Base-by-base conservation (phyloP, 2,329 filamentous ascomycete species). In the Ophiostoma angusticollis region DNA sequence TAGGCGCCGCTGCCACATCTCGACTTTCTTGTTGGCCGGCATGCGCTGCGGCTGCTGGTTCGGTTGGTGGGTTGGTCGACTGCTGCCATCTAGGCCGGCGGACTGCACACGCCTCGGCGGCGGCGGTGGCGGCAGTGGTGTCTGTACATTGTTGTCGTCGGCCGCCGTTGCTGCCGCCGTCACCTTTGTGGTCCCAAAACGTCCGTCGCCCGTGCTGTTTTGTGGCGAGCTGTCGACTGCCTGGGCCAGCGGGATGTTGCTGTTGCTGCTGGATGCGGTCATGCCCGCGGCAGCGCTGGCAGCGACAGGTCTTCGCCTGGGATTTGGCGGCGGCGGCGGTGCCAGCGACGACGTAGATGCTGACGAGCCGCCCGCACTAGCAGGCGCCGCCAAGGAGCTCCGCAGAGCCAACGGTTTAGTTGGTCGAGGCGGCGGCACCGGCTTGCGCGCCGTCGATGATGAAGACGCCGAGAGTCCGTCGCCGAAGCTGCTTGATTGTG, bases 1-100 rank as follows among this genome's bases (percentile, higher is more conserved):
- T 61, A 83, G 72, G 29, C 84, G 63, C 40, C 77, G 69, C 45
- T 68, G 65, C 84, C 83, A 91, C 34, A 85, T 52, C 43, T 80
- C 78, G 40, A 85, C 64, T 47, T 83, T 80, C 60, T 80, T 84
- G 55, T 74, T 84, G 11, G 33, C 29, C 9, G 46, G 40, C 53
- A 4, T 41, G 24, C 21, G 28, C 31, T 31, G 39, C 29, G 31
- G 37, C 24, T 38, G 50, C 41, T 37, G 44, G 21, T 48, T 41
- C 36, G 17, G 28, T 30, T 28, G 23, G 16, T 34, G 40, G 31
- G 11, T 35, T 31, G 25, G 35, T 44, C 46, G 43, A n/a, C 23
- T 37, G 49, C 37, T 37, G 45, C n/a, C 39, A 29, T 37, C 27
- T n/a, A 29, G 14, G 16, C 36, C 33, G 4, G 4, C 39, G 19